Conservation (phyloP, 164 flowering plant species). For the Kalanchoe fedtschenkoi region DNA sequence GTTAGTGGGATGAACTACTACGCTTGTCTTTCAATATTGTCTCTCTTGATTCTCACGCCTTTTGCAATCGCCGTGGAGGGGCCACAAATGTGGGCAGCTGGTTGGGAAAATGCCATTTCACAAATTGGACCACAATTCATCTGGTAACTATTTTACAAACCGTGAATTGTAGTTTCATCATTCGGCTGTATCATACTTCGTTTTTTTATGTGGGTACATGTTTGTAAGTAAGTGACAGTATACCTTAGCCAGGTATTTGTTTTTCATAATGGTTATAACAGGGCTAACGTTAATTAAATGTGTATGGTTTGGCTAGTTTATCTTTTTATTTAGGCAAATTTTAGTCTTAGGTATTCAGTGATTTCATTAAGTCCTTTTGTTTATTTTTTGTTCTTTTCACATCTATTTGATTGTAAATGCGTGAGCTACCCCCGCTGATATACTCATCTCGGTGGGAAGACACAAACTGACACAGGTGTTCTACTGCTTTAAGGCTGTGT, state of each 20-base stretch:
- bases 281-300: neutral
- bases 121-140: constrained; percentile 26
- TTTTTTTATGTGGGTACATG: neutral
- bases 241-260: neutral
- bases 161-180: neutral
- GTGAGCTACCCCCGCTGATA: too few relatives aligned
- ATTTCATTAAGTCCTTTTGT: too few relatives aligned
- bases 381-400: too few relatives aligned
- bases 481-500: too few relatives aligned
- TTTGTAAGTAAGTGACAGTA: neutral
- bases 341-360: too few relatives aligned
- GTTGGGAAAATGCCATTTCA: constrained; percentile 19
- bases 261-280: neutral
- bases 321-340: too few relatives aligned
- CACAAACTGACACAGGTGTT: too few relatives aligned
- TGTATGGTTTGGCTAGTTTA: neutral
- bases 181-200: constrained; percentile 9
- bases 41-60: constrained; percentile 27
- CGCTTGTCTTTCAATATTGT: constrained; percentile 26
- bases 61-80: constrained; percentile 34
- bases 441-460: too few relatives aligned
- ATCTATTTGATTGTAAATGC: too few relatives aligned
- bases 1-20: constrained; percentile 35
- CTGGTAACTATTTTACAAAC: constrained; percentile 16
- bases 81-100: constrained; percentile 26